Evolutionary conservation across 177 flowering plant species (phyloP).

Genomic region (Vitis hybrid): DNA sequence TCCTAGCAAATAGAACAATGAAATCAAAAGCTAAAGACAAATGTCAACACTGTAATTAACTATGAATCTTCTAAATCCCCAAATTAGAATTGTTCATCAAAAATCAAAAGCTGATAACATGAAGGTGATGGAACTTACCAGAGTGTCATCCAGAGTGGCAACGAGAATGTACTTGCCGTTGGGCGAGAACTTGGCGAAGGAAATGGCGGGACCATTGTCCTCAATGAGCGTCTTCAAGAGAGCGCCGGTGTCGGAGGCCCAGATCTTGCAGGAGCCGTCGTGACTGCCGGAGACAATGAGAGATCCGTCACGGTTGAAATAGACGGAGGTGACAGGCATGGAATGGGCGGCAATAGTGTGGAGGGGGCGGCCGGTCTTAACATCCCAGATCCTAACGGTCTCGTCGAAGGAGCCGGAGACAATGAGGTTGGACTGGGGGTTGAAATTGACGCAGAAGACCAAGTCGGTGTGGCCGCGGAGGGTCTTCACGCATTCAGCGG

Average conservation of each 20-base stretch:
- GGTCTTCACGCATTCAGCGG: conserved; percentile 70
- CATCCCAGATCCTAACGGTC: conserved; percentile 78
- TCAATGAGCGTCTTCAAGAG: conserved; percentile 67
- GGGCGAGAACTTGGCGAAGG: conserved; percentile 87
- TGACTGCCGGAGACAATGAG: conserved; percentile 84
- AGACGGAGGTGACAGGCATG: conserved; percentile 79
- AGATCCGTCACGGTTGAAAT: conserved; percentile 80
- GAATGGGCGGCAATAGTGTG: conserved; percentile 64
- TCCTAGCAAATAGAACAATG: too few relatives aligned
- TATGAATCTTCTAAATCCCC: too few relatives aligned
- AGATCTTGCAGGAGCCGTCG: conserved; percentile 88
- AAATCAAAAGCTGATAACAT: neutral
- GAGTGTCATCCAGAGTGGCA: conserved; percentile 82
- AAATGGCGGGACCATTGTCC: conserved; percentile 68
- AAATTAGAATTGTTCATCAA: neutral
- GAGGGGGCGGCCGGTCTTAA: conserved; percentile 62
- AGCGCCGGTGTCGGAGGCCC: conserved; percentile 71
- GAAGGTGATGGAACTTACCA: conserved; percentile 44
- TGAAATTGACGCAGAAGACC: conserved; percentile 92
- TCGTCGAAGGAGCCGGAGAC: conserved; percentile 92
- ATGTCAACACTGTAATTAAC: too few relatives aligned
- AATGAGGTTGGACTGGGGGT: conserved; percentile 62
- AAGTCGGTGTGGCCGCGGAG: conserved; percentile 72
- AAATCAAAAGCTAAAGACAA: too few relatives aligned
- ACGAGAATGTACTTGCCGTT: conserved; percentile 94